Base-by-base conservation (phyloP, 257 asterid species). In the Datura wrightii region DNA sequence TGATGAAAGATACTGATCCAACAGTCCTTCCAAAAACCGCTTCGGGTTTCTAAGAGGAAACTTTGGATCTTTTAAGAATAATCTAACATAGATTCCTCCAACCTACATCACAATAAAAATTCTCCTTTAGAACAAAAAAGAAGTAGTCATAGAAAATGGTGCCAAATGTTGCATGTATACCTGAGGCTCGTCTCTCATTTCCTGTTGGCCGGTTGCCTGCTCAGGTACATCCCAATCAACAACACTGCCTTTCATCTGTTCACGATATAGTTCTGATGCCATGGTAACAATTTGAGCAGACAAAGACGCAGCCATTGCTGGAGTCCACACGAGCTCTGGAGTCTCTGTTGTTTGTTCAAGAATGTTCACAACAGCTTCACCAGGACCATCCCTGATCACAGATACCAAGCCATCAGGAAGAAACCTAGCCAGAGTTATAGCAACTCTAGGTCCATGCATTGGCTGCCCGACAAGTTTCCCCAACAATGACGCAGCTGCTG, bases 401-500 rank as follows among this genome's bases (percentile, higher is more conserved):
- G 99, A 94, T 84, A 96, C 96, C 80, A 96, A 92, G 85, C 99
- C 99, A 89, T 96, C 98, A 44, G 99, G 99, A 79, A 96, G 91
- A 92, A 96, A 96, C 87, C 99, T 90, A 8, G 98, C 95, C 84
- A 96, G 92, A 69, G 99, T 92, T 85, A 96, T 96, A 44, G 97
- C 98, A 79, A 96, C 99, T 91, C 99, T 92, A 60, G 99, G 99
- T 69, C 99, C 99, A 92, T 96, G 99, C 98, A 96, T 96, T 72
- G 96, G 94, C 93, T 96, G 98, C 84, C 96, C 95, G 59, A 94
- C 92, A 84, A 96, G 99, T 91, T 94, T 96, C 85, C 99, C 99
- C 72, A 96, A 86, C 79, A 96, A 87, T 4, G 99, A 93, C 39
- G 98, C 98, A 15, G 97, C 99, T 46, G 99, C 95, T 59, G 99